Evolutionary conservation across 192 early-diverging fungal species (phyloP).

Genomic region (Powellomyces hirtus): DNA sequence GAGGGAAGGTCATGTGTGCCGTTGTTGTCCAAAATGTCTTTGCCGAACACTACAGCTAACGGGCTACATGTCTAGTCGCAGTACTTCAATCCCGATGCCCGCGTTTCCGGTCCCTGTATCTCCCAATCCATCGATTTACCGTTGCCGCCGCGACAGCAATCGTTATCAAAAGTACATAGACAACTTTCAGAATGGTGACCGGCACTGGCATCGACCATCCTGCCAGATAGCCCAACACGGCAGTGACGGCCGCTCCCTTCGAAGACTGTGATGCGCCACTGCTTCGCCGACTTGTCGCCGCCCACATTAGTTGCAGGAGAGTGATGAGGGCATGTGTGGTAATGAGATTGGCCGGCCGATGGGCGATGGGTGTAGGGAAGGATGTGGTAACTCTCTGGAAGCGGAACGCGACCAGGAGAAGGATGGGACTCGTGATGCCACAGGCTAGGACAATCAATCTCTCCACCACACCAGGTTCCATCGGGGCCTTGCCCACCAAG

Average conservation of each 20-base stretch:
- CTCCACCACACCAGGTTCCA: not conserved
- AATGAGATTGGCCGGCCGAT: not conserved
- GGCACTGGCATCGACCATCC: constrained; percentile 15
- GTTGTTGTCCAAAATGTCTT: too few relatives aligned
- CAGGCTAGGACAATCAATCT: not conserved
- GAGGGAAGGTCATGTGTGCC: too few relatives aligned
- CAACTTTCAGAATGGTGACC: constrained; percentile 7
- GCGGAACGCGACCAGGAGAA: constrained; percentile 2
- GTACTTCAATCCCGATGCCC: constrained; percentile 27
- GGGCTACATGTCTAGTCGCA: too few relatives aligned
- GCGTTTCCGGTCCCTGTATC: constrained; percentile 13
- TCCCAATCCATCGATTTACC: constrained; percentile 7
- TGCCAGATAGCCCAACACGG: not conserved
- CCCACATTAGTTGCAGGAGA: constrained; percentile 1
- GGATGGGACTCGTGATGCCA: constrained; percentile 1
- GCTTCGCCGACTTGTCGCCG: not conserved
- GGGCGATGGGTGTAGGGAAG: not conserved
- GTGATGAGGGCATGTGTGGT: constrained; percentile 14
- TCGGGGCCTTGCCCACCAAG: too few relatives aligned
- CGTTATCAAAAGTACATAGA: constrained; percentile 14
- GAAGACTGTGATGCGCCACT: not conserved
- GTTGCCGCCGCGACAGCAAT: constrained; percentile 7
- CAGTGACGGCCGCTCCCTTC: not conserved
- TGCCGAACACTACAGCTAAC: too few relatives aligned
- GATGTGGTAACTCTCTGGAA: not conserved